Evolutionary conservation across 176 grass and related monocot species (phyloP), one percentile per base, ranked within the genome.

Genomic region (Triticum aestivum): DNA sequence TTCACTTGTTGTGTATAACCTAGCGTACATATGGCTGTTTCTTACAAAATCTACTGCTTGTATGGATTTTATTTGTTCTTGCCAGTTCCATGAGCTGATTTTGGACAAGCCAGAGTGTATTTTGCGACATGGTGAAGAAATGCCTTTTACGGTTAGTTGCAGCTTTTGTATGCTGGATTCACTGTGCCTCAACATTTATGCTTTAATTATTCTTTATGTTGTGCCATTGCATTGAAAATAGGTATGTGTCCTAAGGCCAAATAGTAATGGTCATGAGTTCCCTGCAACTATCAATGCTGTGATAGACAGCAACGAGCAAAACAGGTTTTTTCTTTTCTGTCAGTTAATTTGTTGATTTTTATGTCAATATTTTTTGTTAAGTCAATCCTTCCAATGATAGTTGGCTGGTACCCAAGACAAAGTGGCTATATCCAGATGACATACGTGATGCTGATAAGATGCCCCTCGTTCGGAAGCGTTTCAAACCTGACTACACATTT

Each of bases 41-140:
- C 32, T 33, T 33, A 33, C 32, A 33, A 56, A 56, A 56, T 56
- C 52, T 56, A 18, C 3, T 56, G 18, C 52, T 17, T 56, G 18
- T 79, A 79, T 79, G 56, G 52, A 61, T 62, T 78, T 5, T 38
- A 65, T 47, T 35, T 67, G 0, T 69, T 67, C 26, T 18, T 69
- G 18, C 20, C 79, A 82, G 80, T 82, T 82, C 45, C 65, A 82
- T 70, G 80, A 70, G 27, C 54, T 82, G 80, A 82, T 70, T 82
- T 82, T 69, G 30, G 65, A 82, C 27, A 82, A 82, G 45, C 6
- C 45, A 8, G 30, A 56, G 18, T 3, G 4, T 24, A n/a, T 44
- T 82, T 23, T 24, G 12, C 9, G 13, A 70, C 65, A 56, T 34
- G 45, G 18, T 14, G 11, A 69, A 70, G 20, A 1, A 70, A 70